Conservation (phyloP, 208 protist genomes). For the Wallacemonas sp. region DNA sequence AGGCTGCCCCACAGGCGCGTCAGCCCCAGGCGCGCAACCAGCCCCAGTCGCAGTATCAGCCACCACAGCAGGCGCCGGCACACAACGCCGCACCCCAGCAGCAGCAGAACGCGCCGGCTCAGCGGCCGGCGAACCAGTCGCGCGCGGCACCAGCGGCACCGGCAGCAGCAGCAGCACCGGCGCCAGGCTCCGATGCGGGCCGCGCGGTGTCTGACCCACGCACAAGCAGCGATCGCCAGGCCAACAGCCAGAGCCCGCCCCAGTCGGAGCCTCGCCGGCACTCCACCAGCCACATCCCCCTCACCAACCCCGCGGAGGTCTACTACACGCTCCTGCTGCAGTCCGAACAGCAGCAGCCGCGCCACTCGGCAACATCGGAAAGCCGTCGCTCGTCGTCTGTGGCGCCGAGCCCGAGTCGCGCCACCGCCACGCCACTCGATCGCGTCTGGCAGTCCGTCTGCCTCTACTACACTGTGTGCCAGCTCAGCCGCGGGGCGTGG, state of each 20-base stretch:
- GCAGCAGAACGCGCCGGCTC: no score
- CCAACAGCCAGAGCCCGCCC: not conserved
- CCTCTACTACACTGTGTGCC: slow-evolving; percentile 36
- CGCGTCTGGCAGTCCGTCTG: slow-evolving; percentile 32
- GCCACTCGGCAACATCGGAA: not conserved
- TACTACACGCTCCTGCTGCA: slow-evolving; percentile 26
- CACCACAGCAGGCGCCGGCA: not conserved
- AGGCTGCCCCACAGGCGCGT: not conserved
- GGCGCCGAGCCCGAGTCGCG: slow-evolving; percentile 8
- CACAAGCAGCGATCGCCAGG: no score
- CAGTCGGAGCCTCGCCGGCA: not conserved
- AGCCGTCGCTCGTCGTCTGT: slow-evolving; percentile 14
- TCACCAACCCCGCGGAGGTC: slow-evolving; percentile 10
- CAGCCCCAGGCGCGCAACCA: not conserved
- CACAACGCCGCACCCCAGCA: not conserved
- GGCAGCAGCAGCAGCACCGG: no score
- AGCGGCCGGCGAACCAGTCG: no score
- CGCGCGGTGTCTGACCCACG: no score
- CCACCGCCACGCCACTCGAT: slow-evolving; percentile 9
- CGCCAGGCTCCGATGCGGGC: no score
- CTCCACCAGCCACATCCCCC: slow-evolving; percentile 2
- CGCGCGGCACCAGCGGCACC: no score
- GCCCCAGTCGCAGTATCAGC: not conserved
- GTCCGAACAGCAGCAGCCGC: slow-evolving; percentile 10
- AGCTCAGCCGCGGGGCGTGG: slow-evolving; percentile 32